Evolutionary conservation across 1,284 basidiomycete species (phyloP).

Genomic region (Cryptococcus sp.): DNA sequence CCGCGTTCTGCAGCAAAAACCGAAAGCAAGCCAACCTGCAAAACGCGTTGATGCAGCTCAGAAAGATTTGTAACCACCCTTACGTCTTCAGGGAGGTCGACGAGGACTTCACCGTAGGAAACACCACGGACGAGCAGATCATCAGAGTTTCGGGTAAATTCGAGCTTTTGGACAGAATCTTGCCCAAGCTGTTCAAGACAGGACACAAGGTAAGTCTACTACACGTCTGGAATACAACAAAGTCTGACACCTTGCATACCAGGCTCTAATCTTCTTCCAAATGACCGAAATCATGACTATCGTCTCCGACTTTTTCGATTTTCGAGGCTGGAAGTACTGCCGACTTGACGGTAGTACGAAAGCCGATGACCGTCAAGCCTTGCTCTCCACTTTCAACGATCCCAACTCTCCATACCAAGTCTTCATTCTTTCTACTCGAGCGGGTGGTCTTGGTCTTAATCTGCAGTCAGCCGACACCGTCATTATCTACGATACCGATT

Average conservation of each 20-base stretch:
- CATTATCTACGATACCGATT: conserved; percentile 75
- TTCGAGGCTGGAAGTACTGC: conserved; percentile 85
- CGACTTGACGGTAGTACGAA: conserved; percentile 98
- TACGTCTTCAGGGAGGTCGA: conserved; percentile 96
- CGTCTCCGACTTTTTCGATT: conserved; percentile 96
- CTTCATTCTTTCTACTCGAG: conserved; percentile 94
- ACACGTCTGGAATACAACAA: no score
- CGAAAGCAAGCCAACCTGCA: conserved; percentile 61
- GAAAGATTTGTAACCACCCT: conserved; percentile 98
- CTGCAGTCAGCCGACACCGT: conserved; percentile 98
- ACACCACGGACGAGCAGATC: conserved; percentile 77
- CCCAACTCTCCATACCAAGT: conserved; percentile 86
- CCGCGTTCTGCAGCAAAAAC: conserved; percentile 38
- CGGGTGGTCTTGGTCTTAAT: conserved; percentile 96
- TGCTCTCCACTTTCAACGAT: conserved; percentile 90
- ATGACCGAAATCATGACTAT: conserved; percentile 99
- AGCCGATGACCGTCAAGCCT: conserved; percentile 91
- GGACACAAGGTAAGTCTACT: conserved; percentile 73
- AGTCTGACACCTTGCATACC: neutral
- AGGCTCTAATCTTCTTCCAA: conserved; percentile 93
- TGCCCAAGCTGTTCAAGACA: conserved; percentile 92
- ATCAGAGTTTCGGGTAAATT: conserved; percentile 91
- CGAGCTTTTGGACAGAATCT: conserved; percentile 86
- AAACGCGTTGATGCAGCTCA: conserved; percentile 98
- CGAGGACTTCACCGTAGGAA: conserved; percentile 57